Evolutionary conservation across 495 filamentous ascomycete genomes (phyloP).

Genomic region (Penicillium tannophilum): DNA sequence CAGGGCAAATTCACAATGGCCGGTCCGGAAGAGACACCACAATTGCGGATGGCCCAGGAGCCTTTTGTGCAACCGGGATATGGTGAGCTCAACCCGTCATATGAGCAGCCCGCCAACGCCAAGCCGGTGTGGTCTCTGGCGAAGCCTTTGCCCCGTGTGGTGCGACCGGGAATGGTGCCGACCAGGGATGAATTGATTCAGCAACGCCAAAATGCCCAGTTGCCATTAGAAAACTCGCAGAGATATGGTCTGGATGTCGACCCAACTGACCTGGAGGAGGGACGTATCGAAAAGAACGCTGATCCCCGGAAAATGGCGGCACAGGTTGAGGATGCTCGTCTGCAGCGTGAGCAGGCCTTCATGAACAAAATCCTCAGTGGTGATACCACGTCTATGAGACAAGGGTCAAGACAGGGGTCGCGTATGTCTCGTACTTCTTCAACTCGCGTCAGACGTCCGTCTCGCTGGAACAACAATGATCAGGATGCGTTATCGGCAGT

Average conservation of each 20-base stretch:
- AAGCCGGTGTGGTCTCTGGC: conserved; percentile 54
- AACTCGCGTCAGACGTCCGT: conserved; percentile 23
- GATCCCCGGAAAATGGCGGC: conserved; percentile 46
- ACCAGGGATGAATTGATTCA: conserved; percentile 41
- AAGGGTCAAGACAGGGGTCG: conserved; percentile 25
- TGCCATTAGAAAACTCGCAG: conserved; percentile 40
- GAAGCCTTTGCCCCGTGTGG: conserved; percentile 50
- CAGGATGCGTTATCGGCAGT: conserved; percentile 30
- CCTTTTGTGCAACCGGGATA: conserved; percentile 49
- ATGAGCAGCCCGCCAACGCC: conserved; percentile 40
- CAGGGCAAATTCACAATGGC: conserved; percentile 42
- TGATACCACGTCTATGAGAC: conserved; percentile 21
- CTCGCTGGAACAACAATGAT: conserved; percentile 17
- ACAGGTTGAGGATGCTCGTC: conserved; percentile 44
- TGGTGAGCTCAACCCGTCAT: conserved; percentile 46
- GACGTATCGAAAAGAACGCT: conserved; percentile 31
- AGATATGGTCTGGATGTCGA: conserved; percentile 39
- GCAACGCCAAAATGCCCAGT: conserved; percentile 29
- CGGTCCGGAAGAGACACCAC: conserved; percentile 40
- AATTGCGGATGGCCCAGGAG: conserved; percentile 38
- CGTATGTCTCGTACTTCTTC: conserved; percentile 36
- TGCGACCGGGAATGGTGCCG: conserved; percentile 48
- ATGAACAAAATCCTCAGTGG: conserved; percentile 41
- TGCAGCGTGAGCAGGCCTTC: conserved; percentile 44
- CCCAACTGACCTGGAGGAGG: conserved; percentile 42